Percentiles rank a stretch among this genome's conserved stretches.
phyloP scores from a whole-genome alignment of 768 basidiomycete species.

The Psilocybe subaeruginosa region DNA sequence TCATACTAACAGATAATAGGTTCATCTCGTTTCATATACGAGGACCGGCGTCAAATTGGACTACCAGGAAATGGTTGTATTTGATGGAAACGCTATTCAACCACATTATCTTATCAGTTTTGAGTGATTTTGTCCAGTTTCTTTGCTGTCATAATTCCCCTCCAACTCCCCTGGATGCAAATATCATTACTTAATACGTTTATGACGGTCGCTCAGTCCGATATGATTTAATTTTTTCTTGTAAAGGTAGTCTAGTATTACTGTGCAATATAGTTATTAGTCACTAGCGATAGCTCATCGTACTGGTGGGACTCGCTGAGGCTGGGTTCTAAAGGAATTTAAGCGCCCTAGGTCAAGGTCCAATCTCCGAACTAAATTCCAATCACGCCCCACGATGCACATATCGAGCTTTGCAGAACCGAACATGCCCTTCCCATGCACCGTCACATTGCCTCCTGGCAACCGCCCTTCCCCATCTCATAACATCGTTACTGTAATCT shows the following conservation, averaged over 20 bases:
- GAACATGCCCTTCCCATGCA: neutral
- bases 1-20: slow-evolving; percentile 5
- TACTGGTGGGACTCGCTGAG: no score
- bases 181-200: no score
- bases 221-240: no score
- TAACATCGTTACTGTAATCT: neutral
- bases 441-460: neutral
- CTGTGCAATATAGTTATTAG: no score
- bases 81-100: slow-evolving; percentile 18
- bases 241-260: no score
- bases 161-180: no score
- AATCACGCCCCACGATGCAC: neutral
- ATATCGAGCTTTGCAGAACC: neutral
- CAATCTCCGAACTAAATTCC: neutral
- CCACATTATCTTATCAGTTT: slow-evolving; percentile 24
- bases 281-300: no score
- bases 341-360: neutral
- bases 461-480: neutral
- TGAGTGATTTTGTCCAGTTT: slow-evolving; percentile 5
- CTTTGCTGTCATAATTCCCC: no score
- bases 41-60: slow-evolving; percentile 13
- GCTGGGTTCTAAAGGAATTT: neutral
- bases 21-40: slow-evolving; percentile 9
- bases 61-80: slow-evolving; percentile 21
- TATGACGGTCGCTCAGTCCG: no score